Percentiles rank a stretch among this genome's conserved stretches.
These are phyloP conservation scores for Xylogone sp. DNA, from an alignment of 2,329 filamentous ascomycete species.

Conservation along the genomic window DNA sequence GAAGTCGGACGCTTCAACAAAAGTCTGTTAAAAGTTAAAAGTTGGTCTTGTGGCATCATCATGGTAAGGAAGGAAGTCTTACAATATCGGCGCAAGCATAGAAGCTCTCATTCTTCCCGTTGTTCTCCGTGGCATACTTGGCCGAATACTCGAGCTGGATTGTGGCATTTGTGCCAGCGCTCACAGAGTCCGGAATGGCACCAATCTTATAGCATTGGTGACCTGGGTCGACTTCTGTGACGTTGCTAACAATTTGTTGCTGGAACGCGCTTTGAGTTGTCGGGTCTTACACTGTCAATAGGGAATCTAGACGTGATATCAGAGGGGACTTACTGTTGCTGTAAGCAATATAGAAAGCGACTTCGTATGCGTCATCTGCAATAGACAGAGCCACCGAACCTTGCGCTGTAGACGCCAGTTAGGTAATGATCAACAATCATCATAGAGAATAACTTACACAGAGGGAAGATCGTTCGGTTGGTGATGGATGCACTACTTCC, in stretches of 20 bases:
- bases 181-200: constrained; percentile 29
- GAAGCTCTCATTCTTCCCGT: constrained; percentile 40
- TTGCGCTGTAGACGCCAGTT: constrained; percentile 35
- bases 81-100: constrained; percentile 47
- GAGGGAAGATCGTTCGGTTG: constrained; percentile 53
- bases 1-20: constrained; percentile 30
- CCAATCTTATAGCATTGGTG: constrained; percentile 41
- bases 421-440: background rate
- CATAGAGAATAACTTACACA: constrained; percentile 34
- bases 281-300: constrained; percentile 30
- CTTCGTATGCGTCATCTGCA: constrained; percentile 52
- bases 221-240: constrained; percentile 38
- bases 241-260: constrained; percentile 27
- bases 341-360: constrained; percentile 52
- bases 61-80: constrained; percentile 9
- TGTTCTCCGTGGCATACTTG: constrained; percentile 31
- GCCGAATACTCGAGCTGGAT: constrained; percentile 45
- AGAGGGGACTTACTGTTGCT: constrained; percentile 36
- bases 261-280: constrained; percentile 38
- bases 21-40: constrained; percentile 21
- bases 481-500: constrained; percentile 44
- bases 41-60: background rate
- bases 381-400: constrained; percentile 52
- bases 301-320: background rate
- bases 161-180: constrained; percentile 42